A percentile compares a stretch with the other conserved stretches of the same genome.
phyloP scores from a whole-genome alignment of 2,329 filamentous ascomycete species.

The Botrytis aclada region DNA sequence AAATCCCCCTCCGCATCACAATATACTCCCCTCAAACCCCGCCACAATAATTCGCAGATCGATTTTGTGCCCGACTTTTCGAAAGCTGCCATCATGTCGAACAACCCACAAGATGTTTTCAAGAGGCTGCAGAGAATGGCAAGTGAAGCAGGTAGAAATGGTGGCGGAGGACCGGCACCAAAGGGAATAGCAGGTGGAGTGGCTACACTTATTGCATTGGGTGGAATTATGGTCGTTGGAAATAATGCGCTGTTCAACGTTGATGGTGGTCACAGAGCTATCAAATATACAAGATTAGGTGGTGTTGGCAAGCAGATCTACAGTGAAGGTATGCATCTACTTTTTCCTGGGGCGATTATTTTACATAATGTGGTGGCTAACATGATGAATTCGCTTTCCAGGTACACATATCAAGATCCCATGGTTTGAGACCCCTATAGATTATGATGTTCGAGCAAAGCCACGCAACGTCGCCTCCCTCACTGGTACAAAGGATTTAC shows the following conservation, averaged over 20 bases:
- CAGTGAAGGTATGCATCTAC: slow-evolving; percentile 66
- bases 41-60: slow-evolving; percentile 8
- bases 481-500: slow-evolving; percentile 97
- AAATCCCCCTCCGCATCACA: not conserved
- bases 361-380: slow-evolving; percentile 22
- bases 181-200: slow-evolving; percentile 53
- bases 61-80: not conserved
- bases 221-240: slow-evolving; percentile 51
- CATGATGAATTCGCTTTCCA: slow-evolving; percentile 38
- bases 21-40: not conserved
- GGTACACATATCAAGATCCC: slow-evolving; percentile 91
- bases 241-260: slow-evolving; percentile 71
- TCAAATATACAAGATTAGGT: slow-evolving; percentile 92
- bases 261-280: slow-evolving; percentile 96
- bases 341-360: not conserved
- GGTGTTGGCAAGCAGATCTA: slow-evolving; percentile 98
- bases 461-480: slow-evolving; percentile 94
- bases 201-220: slow-evolving; percentile 51
- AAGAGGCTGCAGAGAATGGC: slow-evolving; percentile 58
- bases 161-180: slow-evolving; percentile 44
- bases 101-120: slow-evolving; percentile 62
- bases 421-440: slow-evolving; percentile 95
- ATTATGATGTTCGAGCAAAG: slow-evolving; percentile 97
- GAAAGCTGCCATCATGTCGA: slow-evolving; percentile 38
- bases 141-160: slow-evolving; percentile 50